Evolutionary conservation across 2,329 filamentous ascomycete species (phyloP), one percentile per base, ranked within the genome.

Genomic region (Talaromyces rugulosus): DNA sequence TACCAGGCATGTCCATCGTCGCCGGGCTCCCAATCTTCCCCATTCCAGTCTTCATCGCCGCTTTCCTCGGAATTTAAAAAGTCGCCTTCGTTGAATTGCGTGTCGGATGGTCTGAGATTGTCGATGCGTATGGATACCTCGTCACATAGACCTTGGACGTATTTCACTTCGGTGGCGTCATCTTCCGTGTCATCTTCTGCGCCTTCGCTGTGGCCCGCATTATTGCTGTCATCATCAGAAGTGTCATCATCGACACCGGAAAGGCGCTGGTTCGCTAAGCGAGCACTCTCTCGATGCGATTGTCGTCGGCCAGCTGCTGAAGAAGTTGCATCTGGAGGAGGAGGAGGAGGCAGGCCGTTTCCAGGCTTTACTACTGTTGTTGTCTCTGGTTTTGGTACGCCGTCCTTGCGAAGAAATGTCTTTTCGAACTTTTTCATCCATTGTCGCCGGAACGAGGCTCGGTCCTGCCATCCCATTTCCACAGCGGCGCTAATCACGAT

Each of bases 401-500:
- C 14, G 36, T 70, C 71, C n/a, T 64, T 69, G 40, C 78, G 70
- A 16, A 79, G 67, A 58, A 81, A 82, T 0, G 76, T 72, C 12
- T 80, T 81, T 60, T 87, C 83, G 58, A 97, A 79, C 65, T 82
- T 87, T n/a, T 84, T 81, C 56, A 87, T 87, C 91, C 92, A 96
- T 66, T 86, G 85, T 66, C 89, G 86, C 44, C 93, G 85, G 69
- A 97, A 88, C n/a, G 83, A 83, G 18, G 90, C 90, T 50, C 94
- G 86, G 70, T 92, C 86, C 64, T 92, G 88, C 91, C 92, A 96
- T 11, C 82, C 81, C 30, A 89, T 87, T 69, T 93, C 87, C 55
- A 97, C 80, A 74, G 92, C 94, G 1, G 89, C 88, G 69, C 89
- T 90, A 66, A 97, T 84, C 1, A 85, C 82, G 11, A 97, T 78